Base-by-base conservation (phyloP, 768 basidiomycete species). In the Dentipellis fragilis region DNA sequence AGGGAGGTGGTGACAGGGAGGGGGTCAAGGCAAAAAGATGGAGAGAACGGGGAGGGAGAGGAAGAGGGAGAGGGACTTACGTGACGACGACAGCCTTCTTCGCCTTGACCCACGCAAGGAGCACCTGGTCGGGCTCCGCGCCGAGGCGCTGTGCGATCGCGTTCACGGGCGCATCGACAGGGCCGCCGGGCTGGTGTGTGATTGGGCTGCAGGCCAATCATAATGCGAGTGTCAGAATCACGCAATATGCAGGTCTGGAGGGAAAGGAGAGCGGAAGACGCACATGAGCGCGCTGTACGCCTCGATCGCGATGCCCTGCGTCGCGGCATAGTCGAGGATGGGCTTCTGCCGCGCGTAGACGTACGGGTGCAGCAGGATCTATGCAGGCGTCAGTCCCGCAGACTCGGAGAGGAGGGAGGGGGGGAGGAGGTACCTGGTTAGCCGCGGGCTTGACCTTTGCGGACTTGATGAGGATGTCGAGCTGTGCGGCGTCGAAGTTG, bases 301-400 rank as follows among this genome's bases (percentile, higher is more conserved):
- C 66, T 89, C 88, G 45, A 80, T 80, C 21, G 81, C 74, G 51
- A 91, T 86, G 14, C 74, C 75, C 54, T 89, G 71, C 59, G 73
- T 66, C 14, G 73, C 71, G 46, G 79, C 77, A 62, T 73, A 88
- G 37, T 80, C 80, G 23, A 90, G 69, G 34, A 84, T 71, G 0
- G 80, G 74, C 1, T 71, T 73, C 60, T 83, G 80, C 23, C 71
- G 61, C 3, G 69, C 67, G 61, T 79, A 78, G 40, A 86, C 81
- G 67, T 90, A 90, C 1, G 87, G 87, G 61, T 89, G 84, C 10
- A 89, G 69, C 12, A 73, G 69, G 59, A 88, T 87, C 84, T 87
- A 54, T 11, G 3, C 11, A 22, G 45, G n/a, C 19, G 39, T 9
- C 8, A 34, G 9, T n/a, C 48, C 54, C 9, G 50, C 59, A 40